A percentile compares a stretch with the other conserved stretches of the same genome.
These are phyloP conservation scores for Samsoniella hepiali DNA, from an alignment of 2,329 filamentous ascomycete genomes.

Conservation along the genomic window DNA sequence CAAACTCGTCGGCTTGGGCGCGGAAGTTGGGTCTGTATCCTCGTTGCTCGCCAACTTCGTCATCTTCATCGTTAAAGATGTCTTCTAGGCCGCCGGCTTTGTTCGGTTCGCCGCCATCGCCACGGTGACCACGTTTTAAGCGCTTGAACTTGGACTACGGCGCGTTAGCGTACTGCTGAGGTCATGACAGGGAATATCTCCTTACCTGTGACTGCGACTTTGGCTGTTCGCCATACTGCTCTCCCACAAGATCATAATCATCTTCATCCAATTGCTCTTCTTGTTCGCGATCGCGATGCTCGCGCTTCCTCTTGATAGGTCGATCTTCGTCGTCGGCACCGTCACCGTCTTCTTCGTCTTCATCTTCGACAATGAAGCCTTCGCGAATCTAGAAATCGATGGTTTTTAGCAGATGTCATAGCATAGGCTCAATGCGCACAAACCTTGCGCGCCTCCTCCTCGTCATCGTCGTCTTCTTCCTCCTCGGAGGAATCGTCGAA, in stretches of 20 bases:
- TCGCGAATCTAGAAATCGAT: constrained; percentile 66
- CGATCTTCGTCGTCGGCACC: constrained; percentile 50
- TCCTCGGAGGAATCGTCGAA: constrained; percentile 88
- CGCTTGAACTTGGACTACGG: constrained; percentile 87
- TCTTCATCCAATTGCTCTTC: constrained; percentile 93
- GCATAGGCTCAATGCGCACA: constrained; percentile 24
- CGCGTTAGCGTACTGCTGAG: constrained; percentile 23
- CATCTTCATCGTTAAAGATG: constrained; percentile 95
- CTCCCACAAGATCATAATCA: constrained; percentile 90
- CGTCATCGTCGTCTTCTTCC: constrained; percentile 88
- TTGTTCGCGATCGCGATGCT: constrained; percentile 70
- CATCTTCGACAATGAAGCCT: constrained; percentile 86
- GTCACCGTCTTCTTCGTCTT: constrained; percentile 73
- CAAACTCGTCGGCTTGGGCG: constrained; percentile 72
- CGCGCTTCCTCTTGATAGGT: constrained; percentile 71
- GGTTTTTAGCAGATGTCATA: neutral
- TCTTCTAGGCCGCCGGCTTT: constrained; percentile 75
- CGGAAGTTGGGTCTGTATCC: constrained; percentile 54
- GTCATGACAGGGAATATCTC: constrained; percentile 3
- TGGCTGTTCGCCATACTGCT: constrained; percentile 63
- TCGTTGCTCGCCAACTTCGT: constrained; percentile 60
- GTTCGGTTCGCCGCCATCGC: constrained; percentile 62
- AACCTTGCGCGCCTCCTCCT: constrained; percentile 77
- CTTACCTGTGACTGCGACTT: constrained; percentile 67
- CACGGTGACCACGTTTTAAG: constrained; percentile 84